Percentiles rank a stretch among this genome's conserved stretches.
Evolutionary conservation across 805 yeast species (phyloP).

Genomic region (Candida xyloterini): DNA sequence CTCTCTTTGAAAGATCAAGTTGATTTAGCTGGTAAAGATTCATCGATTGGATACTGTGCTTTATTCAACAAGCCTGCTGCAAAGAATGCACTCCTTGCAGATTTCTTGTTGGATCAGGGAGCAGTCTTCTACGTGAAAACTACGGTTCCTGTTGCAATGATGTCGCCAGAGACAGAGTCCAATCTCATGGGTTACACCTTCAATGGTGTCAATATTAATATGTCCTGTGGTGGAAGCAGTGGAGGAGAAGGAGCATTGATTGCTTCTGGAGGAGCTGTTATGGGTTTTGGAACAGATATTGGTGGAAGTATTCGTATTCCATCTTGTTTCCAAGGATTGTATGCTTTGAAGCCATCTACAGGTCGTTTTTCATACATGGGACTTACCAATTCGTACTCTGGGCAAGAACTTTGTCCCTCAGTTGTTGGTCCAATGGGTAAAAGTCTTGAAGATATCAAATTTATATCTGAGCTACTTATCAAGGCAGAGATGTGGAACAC

Average conservation of each 20-base stretch:
- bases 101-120: conserved; percentile 35
- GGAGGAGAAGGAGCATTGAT: conserved; percentile 44
- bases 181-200: conserved; percentile 36
- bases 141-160: conserved; percentile 42
- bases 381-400: conserved; percentile 32
- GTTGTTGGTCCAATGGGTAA: conserved; percentile 36
- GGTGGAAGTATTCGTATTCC: conserved; percentile 40
- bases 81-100: conserved; percentile 29
- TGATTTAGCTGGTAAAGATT: conserved; percentile 44
- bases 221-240: conserved; percentile 43
- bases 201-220: conserved; percentile 37
- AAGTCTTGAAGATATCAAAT: conserved; percentile 32
- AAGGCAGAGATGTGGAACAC: conserved; percentile 41
- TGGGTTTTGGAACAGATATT: conserved; percentile 40
- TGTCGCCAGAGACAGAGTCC: conserved; percentile 39
- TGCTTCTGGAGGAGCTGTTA: conserved; percentile 30
- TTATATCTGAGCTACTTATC: conserved; percentile 38
- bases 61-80: conserved; percentile 32
- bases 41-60: conserved; percentile 48
- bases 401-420: conserved; percentile 32
- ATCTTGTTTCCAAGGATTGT: conserved; percentile 30
- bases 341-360: conserved; percentile 33
- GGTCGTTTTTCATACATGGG: conserved; percentile 35
- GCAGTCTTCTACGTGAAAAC: conserved; percentile 44
- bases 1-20: conserved; percentile 42